These are phyloP conservation scores for Zizania palustris DNA, from an alignment of 202 grass and related monocot species.

Conservation along the genomic window DNA sequence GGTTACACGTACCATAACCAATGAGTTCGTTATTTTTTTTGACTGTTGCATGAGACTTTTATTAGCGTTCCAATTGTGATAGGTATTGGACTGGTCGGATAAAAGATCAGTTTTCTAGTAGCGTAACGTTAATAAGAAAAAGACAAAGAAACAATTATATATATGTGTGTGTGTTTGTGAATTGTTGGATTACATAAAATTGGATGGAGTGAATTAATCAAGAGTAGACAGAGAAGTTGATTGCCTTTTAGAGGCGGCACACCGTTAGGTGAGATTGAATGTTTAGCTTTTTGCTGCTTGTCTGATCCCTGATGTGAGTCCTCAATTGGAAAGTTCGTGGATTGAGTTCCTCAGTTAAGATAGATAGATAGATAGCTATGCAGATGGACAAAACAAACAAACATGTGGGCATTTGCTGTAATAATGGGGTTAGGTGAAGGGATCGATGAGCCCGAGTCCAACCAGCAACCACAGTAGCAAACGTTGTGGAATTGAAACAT, in stretches of 20 bases:
- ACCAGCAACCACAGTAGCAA: constrained; percentile 4
- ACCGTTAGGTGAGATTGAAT: background rate
- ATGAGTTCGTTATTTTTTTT: no score
- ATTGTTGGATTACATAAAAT: background rate
- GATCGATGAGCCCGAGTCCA: constrained; percentile 15
- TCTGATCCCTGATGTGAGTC: background rate
- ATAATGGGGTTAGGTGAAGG: constrained; percentile 29
- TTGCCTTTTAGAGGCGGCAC: background rate
- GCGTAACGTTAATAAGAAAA: no score
- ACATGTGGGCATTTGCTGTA: constrained; percentile 18
- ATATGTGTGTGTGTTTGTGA: no score
- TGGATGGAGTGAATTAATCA: background rate
- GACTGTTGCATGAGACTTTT: no score
- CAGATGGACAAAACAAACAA: constrained; percentile 23
- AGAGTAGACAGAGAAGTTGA: background rate
- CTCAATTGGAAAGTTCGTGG: constrained; percentile 21
- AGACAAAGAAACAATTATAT: no score
- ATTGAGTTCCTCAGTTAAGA: background rate
- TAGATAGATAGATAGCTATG: background rate
- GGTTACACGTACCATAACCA: no score
- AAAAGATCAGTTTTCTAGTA: no score
- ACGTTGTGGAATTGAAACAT: constrained; percentile 30
- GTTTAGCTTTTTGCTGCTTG: constrained; percentile 3
- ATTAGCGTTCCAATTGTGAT: no score
- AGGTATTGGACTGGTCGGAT: no score